Evolutionary conservation across 2,329 filamentous ascomycete species (phyloP), one percentile per base, ranked within the genome.

Genomic region (Clathrospora elynae): DNA sequence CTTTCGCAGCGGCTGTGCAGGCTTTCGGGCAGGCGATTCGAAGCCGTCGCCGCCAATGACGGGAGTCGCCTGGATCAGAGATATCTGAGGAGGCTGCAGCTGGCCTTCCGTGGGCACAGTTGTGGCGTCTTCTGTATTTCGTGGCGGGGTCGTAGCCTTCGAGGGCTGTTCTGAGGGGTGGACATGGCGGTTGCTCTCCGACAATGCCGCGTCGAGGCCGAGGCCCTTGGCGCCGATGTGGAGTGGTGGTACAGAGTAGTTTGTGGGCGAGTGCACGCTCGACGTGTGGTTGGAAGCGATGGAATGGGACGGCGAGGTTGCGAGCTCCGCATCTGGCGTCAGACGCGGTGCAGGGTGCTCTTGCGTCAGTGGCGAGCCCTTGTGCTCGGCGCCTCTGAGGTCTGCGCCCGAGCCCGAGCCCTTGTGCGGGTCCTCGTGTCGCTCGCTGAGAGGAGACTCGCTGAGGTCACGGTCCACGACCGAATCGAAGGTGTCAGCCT

Each of bases 1-100:
- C 68, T 95, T 96, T 46, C 91, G 82, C 35, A 82, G 81, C 10
- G 86, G 58, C 36, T 68, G 62, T 13, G 57, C 33, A 25, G 64
- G 51, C 51, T 67, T 66, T 37, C 53, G 55, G 18, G 56, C 55
- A 24, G 68, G 66, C 16, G 66, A 55, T 8, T 70, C 64, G 49
- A 73, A 71, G 10, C 62, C 61, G 39, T 64, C 62, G 17, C 65
- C 56, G 28, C 69, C 68, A 23, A 71, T 40, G 5, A 66, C 51
- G 12, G 71, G 70, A 17, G 71, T 73, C 16, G 71, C 62, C 34
- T 72, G 64, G 3, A 64, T 72, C 2, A 73, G 46, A 12, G 70
- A 67, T 13, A 72, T 53, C 35, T 69, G 52, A 5, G 70, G 71
- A 4, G 63, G 43, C 31, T 66, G 64, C 29, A 61, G 42, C 20